These are phyloP conservation scores for Phtheirospermum japonicum DNA, from an alignment of 257 asterid species.

Conservation along the genomic window DNA sequence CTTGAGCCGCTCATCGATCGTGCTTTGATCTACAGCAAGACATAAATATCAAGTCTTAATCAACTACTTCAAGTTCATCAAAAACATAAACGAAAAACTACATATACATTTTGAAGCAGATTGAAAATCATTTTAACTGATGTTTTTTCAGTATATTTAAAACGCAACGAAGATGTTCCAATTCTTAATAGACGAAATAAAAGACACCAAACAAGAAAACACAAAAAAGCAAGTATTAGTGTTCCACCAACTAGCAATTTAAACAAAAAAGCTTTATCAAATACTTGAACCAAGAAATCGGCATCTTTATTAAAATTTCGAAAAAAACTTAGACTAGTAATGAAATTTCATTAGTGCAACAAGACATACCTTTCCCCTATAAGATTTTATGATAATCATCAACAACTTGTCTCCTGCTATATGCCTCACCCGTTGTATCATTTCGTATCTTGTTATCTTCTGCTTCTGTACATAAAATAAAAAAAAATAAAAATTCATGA, in stretches of 20 bases:
- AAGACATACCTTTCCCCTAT: slow-evolving; percentile 36
- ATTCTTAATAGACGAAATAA: no score
- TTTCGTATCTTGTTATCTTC: slow-evolving; percentile 40
- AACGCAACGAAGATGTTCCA: no score
- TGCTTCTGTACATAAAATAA: slow-evolving; percentile 41
- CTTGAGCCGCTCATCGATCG: not conserved
- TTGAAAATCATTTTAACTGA: no score
- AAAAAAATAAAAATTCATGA: not conserved
- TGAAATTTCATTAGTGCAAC: not conserved
- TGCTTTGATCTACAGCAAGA: slow-evolving; percentile 26
- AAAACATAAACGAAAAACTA: not conserved
- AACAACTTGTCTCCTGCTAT: slow-evolving; percentile 56
- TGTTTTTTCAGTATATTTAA: no score
- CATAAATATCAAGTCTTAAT: not conserved
- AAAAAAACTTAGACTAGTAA: no score
- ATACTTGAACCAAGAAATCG: not conserved
- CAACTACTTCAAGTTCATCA: not conserved
- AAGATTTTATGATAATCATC: slow-evolving; percentile 36
- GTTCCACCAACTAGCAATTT: no score
- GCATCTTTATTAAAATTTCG: no score
- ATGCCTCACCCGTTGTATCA: slow-evolving; percentile 43
- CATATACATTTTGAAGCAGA: not conserved
- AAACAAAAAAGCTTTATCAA: no score
- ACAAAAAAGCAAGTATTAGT: no score
- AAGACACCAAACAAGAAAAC: no score